Evolutionary conservation across 208 protist species (phyloP).

Genomic region (Lotmaria passim): DNA sequence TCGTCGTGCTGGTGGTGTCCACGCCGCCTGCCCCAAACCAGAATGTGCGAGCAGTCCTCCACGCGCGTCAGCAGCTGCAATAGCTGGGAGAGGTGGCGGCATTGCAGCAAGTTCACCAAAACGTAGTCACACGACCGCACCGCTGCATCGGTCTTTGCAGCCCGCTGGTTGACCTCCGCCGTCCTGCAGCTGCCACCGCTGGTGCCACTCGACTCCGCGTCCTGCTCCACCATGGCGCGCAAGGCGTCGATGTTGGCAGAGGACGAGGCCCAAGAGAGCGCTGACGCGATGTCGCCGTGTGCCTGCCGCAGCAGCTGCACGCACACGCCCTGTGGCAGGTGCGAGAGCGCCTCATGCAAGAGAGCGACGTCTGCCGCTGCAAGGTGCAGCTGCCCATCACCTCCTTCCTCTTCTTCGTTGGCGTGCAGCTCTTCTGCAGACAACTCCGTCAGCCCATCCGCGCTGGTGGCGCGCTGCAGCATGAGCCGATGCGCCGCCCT

Average conservation of each 20-base stretch:
- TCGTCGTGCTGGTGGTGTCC: too few species aligned
- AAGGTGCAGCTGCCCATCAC: neutral
- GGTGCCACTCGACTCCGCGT: conserved; percentile 7
- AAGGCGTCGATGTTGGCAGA: conserved; percentile 14
- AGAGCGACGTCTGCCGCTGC: conserved; percentile 40
- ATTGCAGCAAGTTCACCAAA: conserved; percentile 53
- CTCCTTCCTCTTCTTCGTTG: conserved; percentile 18
- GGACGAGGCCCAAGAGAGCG: conserved; percentile 23
- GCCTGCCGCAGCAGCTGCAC: conserved; percentile 28
- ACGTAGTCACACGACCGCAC: conserved; percentile 38
- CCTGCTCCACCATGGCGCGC: conserved; percentile 24
- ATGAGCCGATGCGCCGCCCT: conserved; percentile 23
- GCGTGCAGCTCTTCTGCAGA: conserved; percentile 1
- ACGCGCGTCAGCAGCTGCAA: conserved; percentile 62
- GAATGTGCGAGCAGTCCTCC: conserved; percentile 89
- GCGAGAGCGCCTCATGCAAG: conserved; percentile 39
- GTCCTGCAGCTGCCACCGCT: conserved; percentile 1
- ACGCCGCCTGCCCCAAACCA: conserved; percentile 68
- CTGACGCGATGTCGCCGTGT: conserved; percentile 26
- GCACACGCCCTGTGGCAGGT: conserved; percentile 38
- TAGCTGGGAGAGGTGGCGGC: conserved; percentile 40
- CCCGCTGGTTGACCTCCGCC: neutral
- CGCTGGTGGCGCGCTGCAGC: conserved; percentile 34
- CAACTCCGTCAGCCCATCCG: conserved; percentile 9
- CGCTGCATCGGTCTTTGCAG: conserved; percentile 14